phyloP scores from a whole-genome alignment of 441 rosid species.

The Eutrema salsugineum region DNA sequence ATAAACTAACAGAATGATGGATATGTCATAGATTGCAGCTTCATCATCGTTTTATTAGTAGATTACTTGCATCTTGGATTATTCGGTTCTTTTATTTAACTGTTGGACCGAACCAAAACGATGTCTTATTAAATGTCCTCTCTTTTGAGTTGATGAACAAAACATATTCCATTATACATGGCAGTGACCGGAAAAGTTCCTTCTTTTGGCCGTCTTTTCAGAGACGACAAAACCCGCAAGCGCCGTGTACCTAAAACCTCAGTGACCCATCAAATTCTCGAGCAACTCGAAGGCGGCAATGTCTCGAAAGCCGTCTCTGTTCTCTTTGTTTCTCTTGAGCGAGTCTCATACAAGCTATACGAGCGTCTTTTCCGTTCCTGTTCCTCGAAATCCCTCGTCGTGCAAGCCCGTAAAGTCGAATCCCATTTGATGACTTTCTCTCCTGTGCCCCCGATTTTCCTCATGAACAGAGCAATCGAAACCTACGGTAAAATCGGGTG shows the following conservation, averaged over 20 bases:
- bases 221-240: slow-evolving; percentile 22
- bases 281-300: slow-evolving; percentile 39
- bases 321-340: slow-evolving; percentile 53
- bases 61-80: too few species aligned
- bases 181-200: slow-evolving; percentile 9
- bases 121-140: too few species aligned
- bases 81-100: too few species aligned
- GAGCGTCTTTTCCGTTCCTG: slow-evolving; percentile 61
- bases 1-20: background rate
- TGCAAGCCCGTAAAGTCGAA: slow-evolving; percentile 72
- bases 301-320: slow-evolving; percentile 53
- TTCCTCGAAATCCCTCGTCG: slow-evolving; percentile 39
- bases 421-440: slow-evolving; percentile 55
- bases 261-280: slow-evolving; percentile 35
- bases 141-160: too few species aligned
- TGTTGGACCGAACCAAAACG: too few species aligned
- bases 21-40: background rate
- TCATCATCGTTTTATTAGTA: background rate
- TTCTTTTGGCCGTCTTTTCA: slow-evolving; percentile 12
- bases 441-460: slow-evolving; percentile 49
- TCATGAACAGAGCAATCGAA: slow-evolving; percentile 33
- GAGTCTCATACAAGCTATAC: slow-evolving; percentile 51
- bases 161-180: background rate
- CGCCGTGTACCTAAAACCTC: slow-evolving; percentile 21
- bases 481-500: slow-evolving; percentile 47